A percentile compares a stretch with the other conserved stretches of the same genome.
Evolutionary conservation across 257 asterid genomes (phyloP).

Genomic region (Solanum neorickii): DNA sequence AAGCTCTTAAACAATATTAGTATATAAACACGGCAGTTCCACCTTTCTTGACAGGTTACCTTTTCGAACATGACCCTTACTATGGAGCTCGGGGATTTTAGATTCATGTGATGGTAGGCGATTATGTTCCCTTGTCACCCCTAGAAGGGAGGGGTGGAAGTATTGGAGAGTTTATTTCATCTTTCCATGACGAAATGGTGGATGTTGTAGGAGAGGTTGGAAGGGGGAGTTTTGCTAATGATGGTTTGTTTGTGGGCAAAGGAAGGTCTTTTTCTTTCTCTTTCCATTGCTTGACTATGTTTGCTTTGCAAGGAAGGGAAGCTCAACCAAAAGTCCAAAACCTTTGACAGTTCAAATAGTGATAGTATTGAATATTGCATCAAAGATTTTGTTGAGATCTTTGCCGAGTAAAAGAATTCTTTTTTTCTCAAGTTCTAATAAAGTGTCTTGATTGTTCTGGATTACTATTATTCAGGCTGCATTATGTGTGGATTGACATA

Average conservation of each 20-base stretch:
- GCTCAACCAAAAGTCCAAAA: not conserved
- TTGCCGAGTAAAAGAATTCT: not conserved
- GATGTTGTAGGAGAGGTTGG: not conserved
- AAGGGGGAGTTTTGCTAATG: not conserved
- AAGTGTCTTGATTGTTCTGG: not conserved
- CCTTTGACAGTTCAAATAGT: not conserved
- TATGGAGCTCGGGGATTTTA: not conserved
- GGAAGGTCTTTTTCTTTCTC: not conserved
- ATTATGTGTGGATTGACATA: conserved; percentile 70
- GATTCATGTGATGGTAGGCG: not conserved
- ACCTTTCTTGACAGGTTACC: not conserved
- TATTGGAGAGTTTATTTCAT: not conserved
- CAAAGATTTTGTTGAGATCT: not conserved
- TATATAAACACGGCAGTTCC: not conserved
- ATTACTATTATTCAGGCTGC: conserved; percentile 45
- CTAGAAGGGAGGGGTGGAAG: not conserved
- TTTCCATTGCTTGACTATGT: not conserved
- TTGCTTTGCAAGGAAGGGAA: not conserved
- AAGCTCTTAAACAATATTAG: not conserved
- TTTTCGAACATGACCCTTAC: not conserved
- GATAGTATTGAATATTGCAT: not conserved
- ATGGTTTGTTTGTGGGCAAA: not conserved
- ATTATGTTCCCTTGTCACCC: not conserved
- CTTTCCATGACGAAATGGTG: not conserved
- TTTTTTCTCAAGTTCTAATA: not conserved